phyloP scores from a whole-genome alignment of 179 eudicot genomes.

The Vitellaria paradoxa region DNA sequence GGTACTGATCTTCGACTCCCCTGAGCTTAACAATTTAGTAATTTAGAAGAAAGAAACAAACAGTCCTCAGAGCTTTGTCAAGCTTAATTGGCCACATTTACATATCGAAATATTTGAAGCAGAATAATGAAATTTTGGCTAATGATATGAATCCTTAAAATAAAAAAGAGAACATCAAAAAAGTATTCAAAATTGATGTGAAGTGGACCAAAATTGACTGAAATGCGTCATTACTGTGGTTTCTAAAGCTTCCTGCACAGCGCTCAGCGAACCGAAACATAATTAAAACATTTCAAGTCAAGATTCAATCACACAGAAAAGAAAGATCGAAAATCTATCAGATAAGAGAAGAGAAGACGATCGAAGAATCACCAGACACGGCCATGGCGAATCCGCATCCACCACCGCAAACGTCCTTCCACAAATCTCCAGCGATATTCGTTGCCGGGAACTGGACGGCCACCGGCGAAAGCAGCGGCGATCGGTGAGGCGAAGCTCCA shows the following conservation, averaged over 20 bases:
- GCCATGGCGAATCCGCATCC: conserved; percentile 92
- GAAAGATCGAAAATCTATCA: not conserved
- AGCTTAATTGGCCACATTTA: not conserved
- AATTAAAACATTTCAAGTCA: not conserved
- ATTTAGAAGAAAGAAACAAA: not conserved
- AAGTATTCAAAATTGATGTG: not conserved
- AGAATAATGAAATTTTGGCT: not conserved
- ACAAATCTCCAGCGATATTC: conserved; percentile 25
- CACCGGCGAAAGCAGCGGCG: conserved; percentile 64
- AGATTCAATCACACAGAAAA: not conserved
- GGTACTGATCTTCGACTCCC: not conserved
- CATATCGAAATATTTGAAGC: not conserved
- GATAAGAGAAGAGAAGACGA: not conserved
- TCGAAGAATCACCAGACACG: conserved; percentile 45
- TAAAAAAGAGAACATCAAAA: not conserved
- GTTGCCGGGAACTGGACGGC: conserved; percentile 41
- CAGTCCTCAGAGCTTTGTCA: not conserved
- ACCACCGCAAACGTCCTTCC: conserved; percentile 77
- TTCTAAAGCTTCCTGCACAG: not conserved
- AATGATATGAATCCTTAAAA: not conserved
- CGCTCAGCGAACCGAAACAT: not conserved
- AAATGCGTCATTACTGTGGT: not conserved
- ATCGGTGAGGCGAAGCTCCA: conserved; percentile 53
- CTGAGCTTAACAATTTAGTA: not conserved
- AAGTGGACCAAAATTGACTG: not conserved